A percentile compares a stretch with the other conserved stretches of the same genome.
Conservation (phyloP, 495 filamentous ascomycete genomes). For the Penicillium turbatum region DNA sequence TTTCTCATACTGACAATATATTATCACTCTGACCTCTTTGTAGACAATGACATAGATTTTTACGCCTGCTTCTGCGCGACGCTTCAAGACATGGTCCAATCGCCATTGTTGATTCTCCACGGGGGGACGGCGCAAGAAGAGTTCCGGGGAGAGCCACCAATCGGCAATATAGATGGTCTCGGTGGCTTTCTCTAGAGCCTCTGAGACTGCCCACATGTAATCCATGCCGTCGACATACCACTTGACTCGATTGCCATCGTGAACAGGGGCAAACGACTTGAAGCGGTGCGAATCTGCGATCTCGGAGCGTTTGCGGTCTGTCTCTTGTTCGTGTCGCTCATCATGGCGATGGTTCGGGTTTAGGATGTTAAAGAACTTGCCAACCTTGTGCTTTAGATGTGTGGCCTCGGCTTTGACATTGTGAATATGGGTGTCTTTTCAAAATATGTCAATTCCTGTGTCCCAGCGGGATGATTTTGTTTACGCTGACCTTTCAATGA, state of each 20-base stretch:
- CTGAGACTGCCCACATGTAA: slow-evolving; percentile 90
- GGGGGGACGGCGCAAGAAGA: slow-evolving; percentile 84
- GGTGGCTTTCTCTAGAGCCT: slow-evolving; percentile 77
- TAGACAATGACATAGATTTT: slow-evolving; percentile 95
- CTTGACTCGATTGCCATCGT: slow-evolving; percentile 81
- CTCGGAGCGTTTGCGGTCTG: slow-evolving; percentile 70
- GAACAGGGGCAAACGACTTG: slow-evolving; percentile 78
- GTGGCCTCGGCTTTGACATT: slow-evolving; percentile 44
- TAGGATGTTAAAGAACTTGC: slow-evolving; percentile 68
- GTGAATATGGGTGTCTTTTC: slow-evolving; percentile 39
- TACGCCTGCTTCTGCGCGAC: slow-evolving; percentile 83
- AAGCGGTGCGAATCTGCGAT: slow-evolving; percentile 79
- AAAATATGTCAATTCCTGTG: slow-evolving; percentile 8
- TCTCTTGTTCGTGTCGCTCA: slow-evolving; percentile 80
- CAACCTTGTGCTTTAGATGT: slow-evolving; percentile 59
- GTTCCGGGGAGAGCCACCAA: slow-evolving; percentile 94
- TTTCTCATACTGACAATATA: neutral
- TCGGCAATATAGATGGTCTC: slow-evolving; percentile 95
- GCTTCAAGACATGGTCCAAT: slow-evolving; percentile 80
- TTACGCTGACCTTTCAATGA: slow-evolving; percentile 29
- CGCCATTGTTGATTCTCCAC: slow-evolving; percentile 80
- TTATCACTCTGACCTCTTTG: slow-evolving; percentile 57
- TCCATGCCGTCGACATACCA: slow-evolving; percentile 95
- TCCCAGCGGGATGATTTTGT: neutral
- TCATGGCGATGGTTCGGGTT: slow-evolving; percentile 94